Evolutionary conservation across 768 basidiomycete species (phyloP).

Genomic region (Trametes villosa): DNA sequence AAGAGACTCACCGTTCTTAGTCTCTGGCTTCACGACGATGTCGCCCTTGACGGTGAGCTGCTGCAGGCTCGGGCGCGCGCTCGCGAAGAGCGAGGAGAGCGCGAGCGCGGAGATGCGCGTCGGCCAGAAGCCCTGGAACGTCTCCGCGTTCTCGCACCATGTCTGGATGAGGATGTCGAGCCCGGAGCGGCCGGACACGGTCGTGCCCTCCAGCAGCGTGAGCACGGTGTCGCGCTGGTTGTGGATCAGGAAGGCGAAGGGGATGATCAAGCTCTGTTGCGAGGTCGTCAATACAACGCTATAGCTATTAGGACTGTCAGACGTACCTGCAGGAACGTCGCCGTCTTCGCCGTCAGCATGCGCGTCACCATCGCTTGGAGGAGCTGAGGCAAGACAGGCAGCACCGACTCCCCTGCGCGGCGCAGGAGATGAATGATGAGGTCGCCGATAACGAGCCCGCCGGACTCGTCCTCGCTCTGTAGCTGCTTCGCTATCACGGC

Average conservation of each 20-base stretch:
- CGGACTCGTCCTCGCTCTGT: slow-evolving; percentile 83
- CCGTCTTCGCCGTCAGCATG: slow-evolving; percentile 85
- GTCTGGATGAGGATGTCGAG: slow-evolving; percentile 89
- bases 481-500: slow-evolving; percentile 78
- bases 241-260: slow-evolving; percentile 92
- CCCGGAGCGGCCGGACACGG: slow-evolving; percentile 61
- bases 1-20: slow-evolving; percentile 70
- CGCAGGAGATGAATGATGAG: slow-evolving; percentile 92
- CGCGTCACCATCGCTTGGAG: slow-evolving; percentile 82
- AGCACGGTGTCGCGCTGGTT: slow-evolving; percentile 84
- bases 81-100: slow-evolving; percentile 71
- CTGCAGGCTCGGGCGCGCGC: slow-evolving; percentile 68
- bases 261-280: slow-evolving; percentile 80
- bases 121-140: slow-evolving; percentile 95
- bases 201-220: slow-evolving; percentile 71
- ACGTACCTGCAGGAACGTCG: slow-evolving; percentile 85
- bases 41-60: slow-evolving; percentile 87
- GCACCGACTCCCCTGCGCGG: slow-evolving; percentile 76
- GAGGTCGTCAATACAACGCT: not conserved
- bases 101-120: slow-evolving; percentile 85
- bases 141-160: slow-evolving; percentile 95
- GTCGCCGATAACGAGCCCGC: slow-evolving; percentile 92
- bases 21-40: slow-evolving; percentile 81
- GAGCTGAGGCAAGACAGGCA: slow-evolving; percentile 86
- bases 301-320: not conserved